Conservation (phyloP, 1,284 basidiomycete genomes). For the Spongispora temasekensis region DNA sequence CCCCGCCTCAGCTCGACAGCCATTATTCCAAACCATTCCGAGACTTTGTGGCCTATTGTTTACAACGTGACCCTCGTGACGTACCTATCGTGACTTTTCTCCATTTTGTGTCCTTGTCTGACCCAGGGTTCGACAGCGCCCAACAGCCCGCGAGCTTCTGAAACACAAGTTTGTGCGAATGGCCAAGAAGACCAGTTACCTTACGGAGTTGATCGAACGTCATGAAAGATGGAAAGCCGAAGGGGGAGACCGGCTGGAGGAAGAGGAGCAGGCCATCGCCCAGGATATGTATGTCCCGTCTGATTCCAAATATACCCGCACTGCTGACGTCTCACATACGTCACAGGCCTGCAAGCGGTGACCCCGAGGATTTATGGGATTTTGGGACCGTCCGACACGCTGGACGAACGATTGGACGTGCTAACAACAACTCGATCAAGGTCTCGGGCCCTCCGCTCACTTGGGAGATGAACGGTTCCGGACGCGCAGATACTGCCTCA, state of each 20-base stretch:
- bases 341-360: conserved; percentile 53
- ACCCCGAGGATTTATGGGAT: conserved; percentile 91
- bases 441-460: conserved; percentile 68
- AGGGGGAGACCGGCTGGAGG: conserved; percentile 39
- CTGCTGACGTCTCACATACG: conserved; percentile 1
- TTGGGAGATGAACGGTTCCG: conserved; percentile 71
- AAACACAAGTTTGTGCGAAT: conserved; percentile 96
- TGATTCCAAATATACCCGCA: conserved; percentile 22
- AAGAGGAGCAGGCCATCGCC: conserved; percentile 49
- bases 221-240: conserved; percentile 94
- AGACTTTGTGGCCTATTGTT: conserved; percentile 91
- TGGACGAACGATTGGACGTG: conserved; percentile 63
- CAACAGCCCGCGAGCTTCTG: conserved; percentile 90
- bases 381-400: conserved; percentile 87
- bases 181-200: conserved; percentile 91
- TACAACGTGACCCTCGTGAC: conserved; percentile 92
- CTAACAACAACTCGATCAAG: conserved; percentile 50
- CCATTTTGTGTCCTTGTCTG: conserved; percentile 10
- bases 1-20: conserved; percentile 86
- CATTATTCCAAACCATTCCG: conserved; percentile 91
- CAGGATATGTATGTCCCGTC: conserved; percentile 53
- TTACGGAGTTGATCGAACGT: conserved; percentile 94
- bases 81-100: conserved; percentile 46
- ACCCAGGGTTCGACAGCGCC: conserved; percentile 58
- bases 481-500: conserved; percentile 40